Evolutionary conservation across 2,329 filamentous ascomycete genomes (phyloP), one percentile per base, ranked within the genome.

Genomic region (Plenodomus biglobosus): DNA sequence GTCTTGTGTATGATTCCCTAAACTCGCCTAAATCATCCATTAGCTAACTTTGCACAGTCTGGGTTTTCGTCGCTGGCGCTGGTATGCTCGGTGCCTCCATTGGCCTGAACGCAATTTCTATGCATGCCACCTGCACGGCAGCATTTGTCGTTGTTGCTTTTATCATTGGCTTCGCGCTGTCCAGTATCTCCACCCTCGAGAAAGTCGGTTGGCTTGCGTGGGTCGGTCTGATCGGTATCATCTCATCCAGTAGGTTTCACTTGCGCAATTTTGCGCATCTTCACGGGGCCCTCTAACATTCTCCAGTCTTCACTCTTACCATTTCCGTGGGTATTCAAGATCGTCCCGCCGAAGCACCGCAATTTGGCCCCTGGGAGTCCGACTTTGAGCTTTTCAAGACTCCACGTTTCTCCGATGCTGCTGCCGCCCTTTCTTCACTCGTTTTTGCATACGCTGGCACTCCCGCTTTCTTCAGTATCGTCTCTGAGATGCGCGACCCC

Each of bases 1-100:
- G 73, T 72, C 22, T 47, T 77, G 51, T 67, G 73, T 71, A 52
- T 18, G 15, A 10, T 27, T 22, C 38, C 24, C 46, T 60, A 37
- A 56, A 37, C 68, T 39, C 16, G n/a, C 21, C 10, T n/a, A n/a
- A 32, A 24, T 1, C 42, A 17, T 11, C 21, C 32, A 19, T 44
- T 42, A 15, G 47, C 38, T 38, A 24, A 48, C 41, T 0, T 42
- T 16, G 3, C 41, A 40, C 16, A 59, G 56, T 55, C 35, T 62
- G 57, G 55, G 62, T 64, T n/a, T 87, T 89, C 71, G 80, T 87
- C 55, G 84, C 86, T 67, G 84, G 81, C 32, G 86, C 85, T 17
- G 87, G 90, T 70, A 78, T 86, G 53, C 73, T 88, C 55, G 86
- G 22, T 62, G 81, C 63, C 8, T 53, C 60, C 0, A 65, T 55